Evolutionary conservation across 2,329 filamentous ascomycete genomes (phyloP), one percentile per base, ranked within the genome.

Genomic region (Lachnellula occidentalis): DNA sequence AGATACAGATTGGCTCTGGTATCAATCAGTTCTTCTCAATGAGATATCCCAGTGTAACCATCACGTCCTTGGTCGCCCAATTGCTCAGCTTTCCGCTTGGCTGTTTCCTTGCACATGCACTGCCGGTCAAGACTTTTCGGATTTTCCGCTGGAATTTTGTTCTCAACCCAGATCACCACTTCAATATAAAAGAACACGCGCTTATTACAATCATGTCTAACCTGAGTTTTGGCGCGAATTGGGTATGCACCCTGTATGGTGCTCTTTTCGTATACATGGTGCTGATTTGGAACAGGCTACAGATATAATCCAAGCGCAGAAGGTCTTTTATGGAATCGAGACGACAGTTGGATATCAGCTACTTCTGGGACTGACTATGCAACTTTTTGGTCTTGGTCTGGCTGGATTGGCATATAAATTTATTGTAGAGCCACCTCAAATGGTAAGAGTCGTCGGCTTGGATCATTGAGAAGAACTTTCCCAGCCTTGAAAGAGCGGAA

Each of bases 171-270:
- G 87, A 87, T 54, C 82, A 82, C 0, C 83, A 83, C 0, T 87
- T 87, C 70, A 87, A 85, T 63, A 77, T 85, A 66, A 87, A 87
- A 68, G 84, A 87, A 65, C 84, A 87, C 66, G 71, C 81, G 41
- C 78, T 87, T 56, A 84, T 87, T 50, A 80, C 83, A 17, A 80
- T 86, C 60, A 86, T 86, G 62, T 48, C 53, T 9, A 78, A 78
- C 55, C 73, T 76, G 17, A 74, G 73, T 5, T 77, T 78, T 19
- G 43, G 43, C 19, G 17, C 17, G 2, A 22, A 19, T 24, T 55
- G 24, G 24, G 24, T 27, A 27, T 27, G 24, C 8, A 27, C 24
- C 24, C 24, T 27, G 24, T 27, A 27, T 27, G 24, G 24, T 27
- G 24, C 24, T 27, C 24, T 27, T 27, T 27, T 27, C 5, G 24